Evolutionary conservation across 345 rosid genomes (phyloP).

Genomic region (Pugionium cornutum): DNA sequence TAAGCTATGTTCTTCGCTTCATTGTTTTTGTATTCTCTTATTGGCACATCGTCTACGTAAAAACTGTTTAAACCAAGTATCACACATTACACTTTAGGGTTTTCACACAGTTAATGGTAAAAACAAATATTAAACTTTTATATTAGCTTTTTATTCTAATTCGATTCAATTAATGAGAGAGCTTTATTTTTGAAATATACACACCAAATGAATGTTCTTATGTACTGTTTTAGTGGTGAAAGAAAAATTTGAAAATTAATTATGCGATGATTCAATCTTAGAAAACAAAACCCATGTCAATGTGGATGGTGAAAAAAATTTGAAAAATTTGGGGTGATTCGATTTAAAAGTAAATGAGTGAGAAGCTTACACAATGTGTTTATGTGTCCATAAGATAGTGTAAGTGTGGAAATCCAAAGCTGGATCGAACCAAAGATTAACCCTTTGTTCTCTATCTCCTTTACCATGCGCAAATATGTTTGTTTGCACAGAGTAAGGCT

Average conservation of each 20-base stretch:
- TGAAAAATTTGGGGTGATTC: not conserved
- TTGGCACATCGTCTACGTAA: slow-evolving; percentile 75
- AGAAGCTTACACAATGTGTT: slow-evolving; percentile 66
- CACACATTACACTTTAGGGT: not conserved
- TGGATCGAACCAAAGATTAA: slow-evolving; percentile 97
- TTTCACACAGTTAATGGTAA: not conserved
- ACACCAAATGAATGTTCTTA: too few relatives aligned
- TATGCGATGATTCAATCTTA: too few relatives aligned
- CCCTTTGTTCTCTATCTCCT: slow-evolving; percentile 86
- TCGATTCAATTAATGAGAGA: too few relatives aligned
- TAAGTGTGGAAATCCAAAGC: slow-evolving; percentile 70
- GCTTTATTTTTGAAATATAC: too few relatives aligned
- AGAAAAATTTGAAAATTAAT: too few relatives aligned
- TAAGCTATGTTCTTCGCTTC: slow-evolving; percentile 63
- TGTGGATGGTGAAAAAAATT: not conserved
- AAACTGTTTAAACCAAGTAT: slow-evolving; percentile 47
- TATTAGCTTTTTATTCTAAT: too few relatives aligned
- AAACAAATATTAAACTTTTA: not conserved
- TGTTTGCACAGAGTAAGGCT: slow-evolving; percentile 93
- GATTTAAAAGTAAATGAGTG: not conserved
- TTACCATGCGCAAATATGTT: slow-evolving; percentile 87
- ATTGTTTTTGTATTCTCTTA: slow-evolving; percentile 87
- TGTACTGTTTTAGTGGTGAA: too few relatives aligned
- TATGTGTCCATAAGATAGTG: slow-evolving; percentile 73
- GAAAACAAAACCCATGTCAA: too few relatives aligned